Conservation (phyloP, 805 yeast genomes). For the Clavispora phyllophila region DNA sequence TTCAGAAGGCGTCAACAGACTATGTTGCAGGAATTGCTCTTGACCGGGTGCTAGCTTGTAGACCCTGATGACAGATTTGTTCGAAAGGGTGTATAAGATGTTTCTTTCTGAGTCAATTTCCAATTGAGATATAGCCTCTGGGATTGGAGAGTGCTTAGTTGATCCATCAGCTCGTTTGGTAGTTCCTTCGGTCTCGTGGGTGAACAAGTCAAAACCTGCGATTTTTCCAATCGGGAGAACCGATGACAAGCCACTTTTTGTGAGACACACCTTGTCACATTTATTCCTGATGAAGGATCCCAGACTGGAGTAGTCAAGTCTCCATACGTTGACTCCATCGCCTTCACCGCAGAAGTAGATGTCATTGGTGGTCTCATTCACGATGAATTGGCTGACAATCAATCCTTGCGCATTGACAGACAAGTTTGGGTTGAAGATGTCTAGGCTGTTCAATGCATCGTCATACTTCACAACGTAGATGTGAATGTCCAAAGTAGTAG, state of each 20-base stretch:
- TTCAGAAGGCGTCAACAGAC: constrained; percentile 40
- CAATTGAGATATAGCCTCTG: constrained; percentile 60
- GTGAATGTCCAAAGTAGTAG: constrained; percentile 77
- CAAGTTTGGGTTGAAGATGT: constrained; percentile 78
- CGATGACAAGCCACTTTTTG: constrained; percentile 50
- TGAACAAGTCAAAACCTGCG: constrained; percentile 30
- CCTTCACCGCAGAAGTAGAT: constrained; percentile 80
- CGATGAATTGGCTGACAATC: constrained; percentile 57
- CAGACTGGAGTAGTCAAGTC: constrained; percentile 71
- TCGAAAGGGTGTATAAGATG: constrained; percentile 75
- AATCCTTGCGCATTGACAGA: constrained; percentile 76
- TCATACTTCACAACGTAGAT: constrained; percentile 66
- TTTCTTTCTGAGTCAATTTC: constrained; percentile 74
- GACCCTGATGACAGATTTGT: constrained; percentile 74
- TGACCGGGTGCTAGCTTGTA: constrained; percentile 52
- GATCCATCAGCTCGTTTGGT: constrained; percentile 1
- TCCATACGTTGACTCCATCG: constrained; percentile 81
- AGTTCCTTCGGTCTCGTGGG: constrained; percentile 12
- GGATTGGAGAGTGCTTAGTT: constrained; percentile 15
- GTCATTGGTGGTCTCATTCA: constrained; percentile 63
- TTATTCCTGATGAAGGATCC: constrained; percentile 85
- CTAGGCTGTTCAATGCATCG: constrained; percentile 42
- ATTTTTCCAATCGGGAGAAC: constrained; percentile 33
- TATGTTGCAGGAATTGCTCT: constrained; percentile 33
- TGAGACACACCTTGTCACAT: constrained; percentile 77